phyloP scores from a whole-genome alignment of 176 grass and related monocot genomes.

The Oryza officinalis region DNA sequence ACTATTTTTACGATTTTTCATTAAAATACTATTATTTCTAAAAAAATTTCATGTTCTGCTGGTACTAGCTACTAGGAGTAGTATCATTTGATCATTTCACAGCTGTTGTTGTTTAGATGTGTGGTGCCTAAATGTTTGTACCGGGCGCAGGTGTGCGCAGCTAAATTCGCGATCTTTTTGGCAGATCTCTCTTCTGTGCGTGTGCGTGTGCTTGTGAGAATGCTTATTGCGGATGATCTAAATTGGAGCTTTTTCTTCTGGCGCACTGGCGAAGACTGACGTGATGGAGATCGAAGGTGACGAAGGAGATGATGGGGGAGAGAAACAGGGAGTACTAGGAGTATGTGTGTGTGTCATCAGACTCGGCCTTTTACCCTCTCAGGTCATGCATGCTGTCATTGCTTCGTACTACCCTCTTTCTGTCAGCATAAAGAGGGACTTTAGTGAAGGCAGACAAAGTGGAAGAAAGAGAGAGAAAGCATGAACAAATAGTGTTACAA shows the following conservation, averaged over 20 bases:
- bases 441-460: slow-evolving; percentile 10
- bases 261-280: slow-evolving; percentile 35
- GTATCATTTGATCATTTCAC: slow-evolving; percentile 22
- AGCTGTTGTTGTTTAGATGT: background rate
- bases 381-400: slow-evolving; percentile 27
- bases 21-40: no score
- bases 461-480: background rate
- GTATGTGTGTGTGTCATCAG: slow-evolving; percentile 5
- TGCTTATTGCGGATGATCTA: slow-evolving; percentile 12
- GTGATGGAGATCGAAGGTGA: slow-evolving; percentile 29
- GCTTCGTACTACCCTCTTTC: background rate
- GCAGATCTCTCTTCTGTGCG: slow-evolving; percentile 8
- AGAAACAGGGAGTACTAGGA: background rate
- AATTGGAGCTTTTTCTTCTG: background rate
- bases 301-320: slow-evolving; percentile 14
- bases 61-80: background rate
- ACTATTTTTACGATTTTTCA: no score
- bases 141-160: background rate
- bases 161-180: slow-evolving; percentile 11
- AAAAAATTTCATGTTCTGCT: slow-evolving; percentile 7
- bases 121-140: slow-evolving; percentile 12
- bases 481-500: background rate
- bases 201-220: slow-evolving; percentile 27
- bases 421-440: background rate
- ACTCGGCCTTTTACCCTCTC: slow-evolving; percentile 10